A percentile compares a stretch with the other conserved stretches of the same genome.
phyloP scores from a whole-genome alignment of 2,329 filamentous ascomycete genomes.

The Fusarium acutatum region DNA sequence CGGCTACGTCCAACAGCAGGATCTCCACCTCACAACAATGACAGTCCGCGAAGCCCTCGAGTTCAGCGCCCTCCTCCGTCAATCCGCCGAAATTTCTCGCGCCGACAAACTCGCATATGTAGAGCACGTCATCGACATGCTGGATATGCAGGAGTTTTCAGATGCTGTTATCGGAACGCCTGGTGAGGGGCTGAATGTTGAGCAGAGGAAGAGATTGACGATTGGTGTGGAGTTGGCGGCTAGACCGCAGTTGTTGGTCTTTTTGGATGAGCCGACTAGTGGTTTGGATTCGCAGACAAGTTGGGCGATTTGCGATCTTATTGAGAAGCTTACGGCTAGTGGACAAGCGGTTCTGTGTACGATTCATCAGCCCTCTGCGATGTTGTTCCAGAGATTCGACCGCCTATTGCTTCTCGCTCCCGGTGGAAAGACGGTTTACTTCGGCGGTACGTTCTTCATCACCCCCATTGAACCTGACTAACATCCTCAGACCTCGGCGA shows the following conservation, averaged over 20 bases:
- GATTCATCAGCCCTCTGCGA: constrained; percentile 57
- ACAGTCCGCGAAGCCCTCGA: constrained; percentile 62
- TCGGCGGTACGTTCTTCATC: constrained; percentile 55
- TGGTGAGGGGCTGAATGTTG: constrained; percentile 62
- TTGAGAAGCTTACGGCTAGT: constrained; percentile 68
- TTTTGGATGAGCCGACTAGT: constrained; percentile 81
- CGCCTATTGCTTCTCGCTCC: constrained; percentile 62
- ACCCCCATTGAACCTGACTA: fast-evolving
- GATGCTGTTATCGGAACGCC: constrained; percentile 65
- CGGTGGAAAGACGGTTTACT: constrained; percentile 67
- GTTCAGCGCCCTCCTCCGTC: constrained; percentile 73
- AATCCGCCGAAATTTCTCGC: constrained; percentile 64
- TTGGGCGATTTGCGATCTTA: constrained; percentile 76
- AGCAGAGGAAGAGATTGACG: constrained; percentile 67
- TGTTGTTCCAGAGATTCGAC: constrained; percentile 60
- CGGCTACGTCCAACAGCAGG: constrained; percentile 77
- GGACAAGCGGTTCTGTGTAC: constrained; percentile 57
- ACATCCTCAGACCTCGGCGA: constrained; percentile 40
- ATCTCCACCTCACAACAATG: constrained; percentile 73
- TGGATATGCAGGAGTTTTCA: constrained; percentile 67
- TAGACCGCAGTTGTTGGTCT: constrained; percentile 75
- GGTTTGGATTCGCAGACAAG: constrained; percentile 79
- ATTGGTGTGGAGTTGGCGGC: constrained; percentile 81
- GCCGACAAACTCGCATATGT: constrained; percentile 42
- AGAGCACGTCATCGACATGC: constrained; percentile 43